These are phyloP conservation scores for Penicillium sp. DNA, from an alignment of 2,329 filamentous ascomycete species.

Conservation along the genomic window DNA sequence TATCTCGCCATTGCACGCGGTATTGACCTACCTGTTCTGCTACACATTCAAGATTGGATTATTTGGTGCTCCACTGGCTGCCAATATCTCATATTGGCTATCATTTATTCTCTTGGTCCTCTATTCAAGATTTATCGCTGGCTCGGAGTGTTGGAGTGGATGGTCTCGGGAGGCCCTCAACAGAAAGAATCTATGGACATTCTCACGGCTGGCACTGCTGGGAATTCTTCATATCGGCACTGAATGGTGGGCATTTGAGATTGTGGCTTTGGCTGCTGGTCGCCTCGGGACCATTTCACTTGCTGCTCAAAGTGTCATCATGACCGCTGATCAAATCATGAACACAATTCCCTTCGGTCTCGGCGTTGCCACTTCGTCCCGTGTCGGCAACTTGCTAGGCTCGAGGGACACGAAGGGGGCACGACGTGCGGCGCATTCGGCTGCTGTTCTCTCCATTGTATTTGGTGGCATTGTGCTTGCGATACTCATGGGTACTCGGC, in stretches of 20 bases:
- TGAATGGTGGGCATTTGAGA: slow-evolving; percentile 94
- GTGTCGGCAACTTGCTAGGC: slow-evolving; percentile 77
- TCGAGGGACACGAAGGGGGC: slow-evolving; percentile 64
- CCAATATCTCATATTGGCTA: slow-evolving; percentile 80
- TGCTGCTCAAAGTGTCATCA: slow-evolving; percentile 82
- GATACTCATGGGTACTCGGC: slow-evolving; percentile 66
- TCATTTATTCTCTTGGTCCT: slow-evolving; percentile 73
- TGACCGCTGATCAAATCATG: slow-evolving; percentile 83
- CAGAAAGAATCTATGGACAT: slow-evolving; percentile 66
- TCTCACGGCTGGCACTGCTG: slow-evolving; percentile 69
- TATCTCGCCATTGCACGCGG: slow-evolving; percentile 59
- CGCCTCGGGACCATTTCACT: slow-evolving; percentile 74
- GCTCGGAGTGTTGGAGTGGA: slow-evolving; percentile 77
- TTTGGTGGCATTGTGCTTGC: slow-evolving; percentile 66
- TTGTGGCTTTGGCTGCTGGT: slow-evolving; percentile 78
- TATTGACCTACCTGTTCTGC: slow-evolving; percentile 65
- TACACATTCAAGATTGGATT: slow-evolving; percentile 69
- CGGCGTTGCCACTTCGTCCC: slow-evolving; percentile 73
- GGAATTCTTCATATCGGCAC: slow-evolving; percentile 82
- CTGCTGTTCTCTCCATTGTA: slow-evolving; percentile 68
- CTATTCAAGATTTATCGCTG: slow-evolving; percentile 68
- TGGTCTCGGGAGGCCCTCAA: slow-evolving; percentile 62
- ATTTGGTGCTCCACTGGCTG: slow-evolving; percentile 76
- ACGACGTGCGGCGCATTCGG: slow-evolving; percentile 68
- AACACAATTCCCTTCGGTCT: slow-evolving; percentile 84